phyloP scores from a whole-genome alignment of 176 grass and related monocot species.

The sorghum (Sorghum bicolor) region DNA sequence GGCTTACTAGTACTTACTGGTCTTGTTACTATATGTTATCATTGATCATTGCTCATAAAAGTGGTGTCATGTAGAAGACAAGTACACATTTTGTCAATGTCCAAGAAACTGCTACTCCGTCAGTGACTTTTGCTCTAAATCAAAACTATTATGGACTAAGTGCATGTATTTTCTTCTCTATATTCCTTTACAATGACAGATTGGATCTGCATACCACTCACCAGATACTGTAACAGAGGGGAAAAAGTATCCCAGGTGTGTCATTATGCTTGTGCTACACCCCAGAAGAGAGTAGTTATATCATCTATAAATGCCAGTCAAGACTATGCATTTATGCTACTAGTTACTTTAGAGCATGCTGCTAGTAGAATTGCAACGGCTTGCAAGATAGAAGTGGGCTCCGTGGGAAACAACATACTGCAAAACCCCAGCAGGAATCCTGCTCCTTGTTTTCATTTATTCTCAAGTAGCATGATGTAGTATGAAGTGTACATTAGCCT shows the following conservation, averaged over 20 bases:
- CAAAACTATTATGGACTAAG: neutral
- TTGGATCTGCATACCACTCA: neutral
- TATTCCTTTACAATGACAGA: neutral
- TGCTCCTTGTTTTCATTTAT: neutral
- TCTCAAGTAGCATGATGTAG: neutral
- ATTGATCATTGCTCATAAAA: neutral
- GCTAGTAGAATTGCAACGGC: too few species aligned
- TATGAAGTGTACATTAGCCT: neutral
- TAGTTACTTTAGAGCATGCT: too few species aligned
- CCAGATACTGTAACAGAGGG: neutral
- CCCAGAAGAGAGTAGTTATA: too few species aligned
- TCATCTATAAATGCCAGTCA: too few species aligned
- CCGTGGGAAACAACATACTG: too few species aligned
- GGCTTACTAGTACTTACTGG: neutral
- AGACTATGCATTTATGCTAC: too few species aligned
- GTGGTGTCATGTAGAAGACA: neutral
- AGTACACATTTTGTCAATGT: neutral
- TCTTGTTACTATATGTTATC: neutral
- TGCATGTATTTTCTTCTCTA: too few species aligned
- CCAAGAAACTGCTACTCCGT: neutral
- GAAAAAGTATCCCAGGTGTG: too few species aligned
- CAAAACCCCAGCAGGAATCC: too few species aligned
- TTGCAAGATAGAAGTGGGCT: too few species aligned
- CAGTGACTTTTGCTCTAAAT: neutral
- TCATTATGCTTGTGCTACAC: too few species aligned